Conservation (phyloP, 345 rosid species). For the Reutealis trisperma region DNA sequence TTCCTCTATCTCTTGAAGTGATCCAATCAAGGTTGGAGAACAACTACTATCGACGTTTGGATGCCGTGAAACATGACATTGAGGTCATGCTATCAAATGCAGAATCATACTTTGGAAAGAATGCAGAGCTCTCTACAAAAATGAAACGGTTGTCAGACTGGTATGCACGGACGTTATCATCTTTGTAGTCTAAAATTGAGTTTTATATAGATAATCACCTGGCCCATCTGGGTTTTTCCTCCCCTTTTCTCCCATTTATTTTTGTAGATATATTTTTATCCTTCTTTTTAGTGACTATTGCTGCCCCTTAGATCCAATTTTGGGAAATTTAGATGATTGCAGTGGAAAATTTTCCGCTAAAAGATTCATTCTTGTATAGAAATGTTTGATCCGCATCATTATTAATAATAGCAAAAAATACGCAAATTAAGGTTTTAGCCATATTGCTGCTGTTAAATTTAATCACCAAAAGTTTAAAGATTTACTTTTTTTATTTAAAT, state of each 20-base stretch:
- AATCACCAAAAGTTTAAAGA: no score
- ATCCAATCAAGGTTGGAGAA: slow-evolving; percentile 75
- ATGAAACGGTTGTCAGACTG: slow-evolving; percentile 60
- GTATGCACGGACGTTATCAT: slow-evolving; percentile 46
- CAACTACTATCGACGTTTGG: slow-evolving; percentile 77
- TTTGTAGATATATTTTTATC: no score
- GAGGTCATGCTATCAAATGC: slow-evolving; percentile 67
- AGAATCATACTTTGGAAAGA: slow-evolving; percentile 59
- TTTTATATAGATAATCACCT: slow-evolving; percentile 4
- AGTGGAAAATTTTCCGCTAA: slow-evolving; percentile 34
- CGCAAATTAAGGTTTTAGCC: no score
- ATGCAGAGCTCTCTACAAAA: slow-evolving; percentile 52
- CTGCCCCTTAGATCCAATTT: slow-evolving; percentile 24
- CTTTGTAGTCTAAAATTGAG: slow-evolving; percentile 39
- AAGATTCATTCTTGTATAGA: slow-evolving; percentile 45
- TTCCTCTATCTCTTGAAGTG: slow-evolving; percentile 72
- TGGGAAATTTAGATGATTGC: slow-evolving; percentile 24
- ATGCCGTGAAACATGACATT: slow-evolving; percentile 76
- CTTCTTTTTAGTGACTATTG: background rate
- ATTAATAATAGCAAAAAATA: slow-evolving; percentile 15
- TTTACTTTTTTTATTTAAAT: no score
- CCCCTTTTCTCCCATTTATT: background rate
- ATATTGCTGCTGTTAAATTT: background rate
- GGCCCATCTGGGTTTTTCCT: background rate
- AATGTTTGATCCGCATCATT: slow-evolving; percentile 12